phyloP scores from a whole-genome alignment of 352 stramenopile genomes.

The Pythium aquatile region DNA sequence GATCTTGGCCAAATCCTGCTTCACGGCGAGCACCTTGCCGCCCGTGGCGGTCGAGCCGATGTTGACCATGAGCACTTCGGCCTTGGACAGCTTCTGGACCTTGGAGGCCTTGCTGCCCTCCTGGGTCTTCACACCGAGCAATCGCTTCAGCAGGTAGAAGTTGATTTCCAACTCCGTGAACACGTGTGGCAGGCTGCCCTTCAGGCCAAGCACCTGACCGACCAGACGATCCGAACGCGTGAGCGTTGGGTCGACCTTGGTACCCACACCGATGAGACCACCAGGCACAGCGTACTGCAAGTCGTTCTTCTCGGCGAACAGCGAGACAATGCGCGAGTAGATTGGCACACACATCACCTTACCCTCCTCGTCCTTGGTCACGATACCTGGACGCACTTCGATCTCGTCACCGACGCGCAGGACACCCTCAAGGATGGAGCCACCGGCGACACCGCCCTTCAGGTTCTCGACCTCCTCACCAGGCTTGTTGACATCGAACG shows the following conservation, averaged over 20 bases:
- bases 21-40: conserved; percentile 93
- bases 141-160: conserved; percentile 98
- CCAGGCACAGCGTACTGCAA: conserved; percentile 99
- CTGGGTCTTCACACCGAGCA: conserved; percentile 99
- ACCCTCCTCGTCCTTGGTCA: conserved; percentile 97
- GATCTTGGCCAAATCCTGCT: conserved; percentile 99
- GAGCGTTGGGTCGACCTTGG: conserved; percentile 98
- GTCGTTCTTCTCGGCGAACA: conserved; percentile 99
- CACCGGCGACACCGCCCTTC: conserved; percentile 91
- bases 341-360: conserved; percentile 95
- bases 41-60: conserved; percentile 99
- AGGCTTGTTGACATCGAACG: conserved; percentile 99
- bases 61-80: conserved; percentile 99
- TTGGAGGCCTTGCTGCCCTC: conserved; percentile 99
- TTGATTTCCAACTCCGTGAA: conserved; percentile 99
- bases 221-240: conserved; percentile 99
- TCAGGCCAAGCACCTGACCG: conserved; percentile 97
- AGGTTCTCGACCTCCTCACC: conserved; percentile 98
- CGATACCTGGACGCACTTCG: conserved; percentile 98
- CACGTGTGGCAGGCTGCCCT: conserved; percentile 97
- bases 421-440: conserved; percentile 96
- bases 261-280: conserved; percentile 99
- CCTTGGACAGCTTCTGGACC: conserved; percentile 98
- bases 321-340: conserved; percentile 93
- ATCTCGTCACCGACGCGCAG: conserved; percentile 98